These are phyloP conservation scores for Didymella glomerata DNA, from an alignment of 2,329 filamentous ascomycete species.

Conservation along the genomic window DNA sequence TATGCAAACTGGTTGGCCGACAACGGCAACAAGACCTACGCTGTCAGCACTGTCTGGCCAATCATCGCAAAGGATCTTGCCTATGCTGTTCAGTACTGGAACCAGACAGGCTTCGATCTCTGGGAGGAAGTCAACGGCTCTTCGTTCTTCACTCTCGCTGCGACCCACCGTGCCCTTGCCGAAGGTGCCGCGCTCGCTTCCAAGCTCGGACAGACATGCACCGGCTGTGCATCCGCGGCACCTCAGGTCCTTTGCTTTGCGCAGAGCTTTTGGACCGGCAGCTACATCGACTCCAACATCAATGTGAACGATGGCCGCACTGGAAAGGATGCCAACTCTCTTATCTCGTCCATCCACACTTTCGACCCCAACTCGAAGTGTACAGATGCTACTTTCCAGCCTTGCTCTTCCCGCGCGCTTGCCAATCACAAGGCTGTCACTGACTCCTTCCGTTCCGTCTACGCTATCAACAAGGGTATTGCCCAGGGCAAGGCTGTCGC, in stretches of 20 bases:
- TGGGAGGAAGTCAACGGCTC: constrained; percentile 83
- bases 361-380: constrained; percentile 74
- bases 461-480: constrained; percentile 73
- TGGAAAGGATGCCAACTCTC: constrained; percentile 75
- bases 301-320: constrained; percentile 65
- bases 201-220: constrained; percentile 68
- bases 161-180: constrained; percentile 70
- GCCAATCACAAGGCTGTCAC: constrained; percentile 79
- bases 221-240: constrained; percentile 69
- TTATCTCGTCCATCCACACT: constrained; percentile 63
- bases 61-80: constrained; percentile 77
- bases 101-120: constrained; percentile 72
- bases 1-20: constrained; percentile 77
- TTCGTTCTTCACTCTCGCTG: constrained; percentile 80
- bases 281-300: constrained; percentile 74
- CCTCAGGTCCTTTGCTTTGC: constrained; percentile 77
- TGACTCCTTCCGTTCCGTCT: constrained; percentile 77
- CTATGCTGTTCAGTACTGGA: constrained; percentile 76
- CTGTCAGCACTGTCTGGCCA: constrained; percentile 69
- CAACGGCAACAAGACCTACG: constrained; percentile 62
- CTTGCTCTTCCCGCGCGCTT: constrained; percentile 68
- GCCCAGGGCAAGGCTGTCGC: constrained; percentile 64
- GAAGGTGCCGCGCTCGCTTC: constrained; percentile 73
- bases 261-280: constrained; percentile 76
- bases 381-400: constrained; percentile 77